phyloP scores from a whole-genome alignment of 768 basidiomycete species.

The Lentinula edodes region DNA sequence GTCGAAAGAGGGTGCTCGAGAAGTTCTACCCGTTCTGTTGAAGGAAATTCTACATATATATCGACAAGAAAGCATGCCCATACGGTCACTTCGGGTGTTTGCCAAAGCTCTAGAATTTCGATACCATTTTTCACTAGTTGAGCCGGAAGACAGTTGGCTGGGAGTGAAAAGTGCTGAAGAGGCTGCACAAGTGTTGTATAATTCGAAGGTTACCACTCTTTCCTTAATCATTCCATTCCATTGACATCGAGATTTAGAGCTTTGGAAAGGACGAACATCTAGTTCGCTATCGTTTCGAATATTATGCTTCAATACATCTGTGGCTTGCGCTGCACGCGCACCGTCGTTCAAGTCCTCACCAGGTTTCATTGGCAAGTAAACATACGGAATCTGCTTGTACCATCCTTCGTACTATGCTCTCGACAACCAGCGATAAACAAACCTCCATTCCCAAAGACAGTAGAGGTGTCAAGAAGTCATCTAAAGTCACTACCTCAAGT shows the following conservation, averaged over 20 bases:
- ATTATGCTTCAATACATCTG: conserved; percentile 51
- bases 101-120: conserved; percentile 48
- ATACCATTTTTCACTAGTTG: conserved; percentile 32
- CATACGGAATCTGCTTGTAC: conserved; percentile 50
- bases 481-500: conserved; percentile 14
- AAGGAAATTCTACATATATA: conserved; percentile 49
- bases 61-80: conserved; percentile 37
- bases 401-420: conserved; percentile 36
- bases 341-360: conserved; percentile 38
- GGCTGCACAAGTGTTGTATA: conserved; percentile 37
- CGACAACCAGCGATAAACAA: conserved; percentile 8
- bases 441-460: conserved; percentile 19
- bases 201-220: conserved; percentile 28
- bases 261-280: conserved; percentile 30
- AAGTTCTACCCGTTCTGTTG: conserved; percentile 36
- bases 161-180: conserved; percentile 28
- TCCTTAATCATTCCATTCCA: background rate
- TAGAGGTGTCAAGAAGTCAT: background rate
- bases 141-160: conserved; percentile 18
- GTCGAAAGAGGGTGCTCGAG: conserved; percentile 52
- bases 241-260: conserved; percentile 11
- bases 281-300: conserved; percentile 34
- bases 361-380: conserved; percentile 38
- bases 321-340: conserved; percentile 73
- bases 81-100: conserved; percentile 54